Base-by-base conservation (phyloP, 768 basidiomycete genomes). In the Serendipita sp. region DNA sequence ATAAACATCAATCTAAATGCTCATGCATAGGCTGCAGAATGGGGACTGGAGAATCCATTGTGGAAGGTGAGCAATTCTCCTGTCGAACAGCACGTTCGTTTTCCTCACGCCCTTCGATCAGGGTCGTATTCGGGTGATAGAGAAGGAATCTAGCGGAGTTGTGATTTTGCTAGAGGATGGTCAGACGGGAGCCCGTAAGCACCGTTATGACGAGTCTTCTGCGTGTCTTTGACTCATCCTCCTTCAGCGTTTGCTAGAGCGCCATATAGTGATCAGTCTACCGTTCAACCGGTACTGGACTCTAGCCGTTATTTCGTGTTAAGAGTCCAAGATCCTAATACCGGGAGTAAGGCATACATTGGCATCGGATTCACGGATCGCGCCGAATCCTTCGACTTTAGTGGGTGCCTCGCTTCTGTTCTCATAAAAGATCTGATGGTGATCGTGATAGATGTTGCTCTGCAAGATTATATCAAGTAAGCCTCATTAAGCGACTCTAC, bases 271-370 rank as follows among this genome's bases (percentile, higher is more conserved):
- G 75, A 80, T 48, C 84, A 83, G 65, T 89, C 91, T 3, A 85
- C 82, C 33, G 89, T 97, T n/a, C 93, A 97, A 68, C 87, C 90
- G n/a, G 92, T 94, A 15, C 78, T 96, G 31, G 93, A 97, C 72
- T 94, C 91, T 0, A 94, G 92, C 10, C 83, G 93, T 55, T 97
- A 97, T 72, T 97, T 97, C 71, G 93, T 95, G 15, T 77, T 96
- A 45, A 81, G 91, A 63, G 87, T 96, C 2, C 93, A 96, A 72
- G 92, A 94, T 69, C 78, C 77, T 15, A 72, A 73, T 0, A 60
- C 55, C 8, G 91, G 91, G 23, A 84, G 81, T 73, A 87, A 89
- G 72, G 93, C 94, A 1, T 93, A 91, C 70, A 91, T 97, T 64
- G 93, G 93, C 3, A 86, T 96, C 81, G 93, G 93, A 15, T 97